These are phyloP conservation scores for Stephanodiscus minutulus DNA, from an alignment of 108 stramenopile species.

Conservation along the genomic window DNA sequence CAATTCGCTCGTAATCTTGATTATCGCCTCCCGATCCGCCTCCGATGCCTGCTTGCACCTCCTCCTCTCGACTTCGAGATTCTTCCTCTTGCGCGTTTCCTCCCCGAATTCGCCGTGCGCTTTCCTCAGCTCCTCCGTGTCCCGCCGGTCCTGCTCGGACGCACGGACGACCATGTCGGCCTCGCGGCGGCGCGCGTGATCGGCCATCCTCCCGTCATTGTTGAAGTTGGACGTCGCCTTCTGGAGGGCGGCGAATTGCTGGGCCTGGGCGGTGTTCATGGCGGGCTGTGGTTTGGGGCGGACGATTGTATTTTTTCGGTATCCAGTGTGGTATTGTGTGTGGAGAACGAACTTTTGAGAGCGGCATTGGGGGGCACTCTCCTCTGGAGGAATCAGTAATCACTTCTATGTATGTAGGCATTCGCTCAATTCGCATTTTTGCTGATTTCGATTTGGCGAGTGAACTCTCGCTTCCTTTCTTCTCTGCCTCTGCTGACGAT, in stretches of 20 bases:
- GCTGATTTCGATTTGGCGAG: too few relatives aligned
- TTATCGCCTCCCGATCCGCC: conserved; percentile 29
- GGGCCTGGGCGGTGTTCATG: conserved; percentile 26
- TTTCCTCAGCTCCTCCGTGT: conserved; percentile 23
- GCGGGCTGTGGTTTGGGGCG: too few relatives aligned
- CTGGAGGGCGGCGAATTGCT: conserved; percentile 38
- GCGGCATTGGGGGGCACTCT: too few relatives aligned
- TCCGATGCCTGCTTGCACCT: conserved; percentile 24
- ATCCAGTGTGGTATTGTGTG: too few relatives aligned
- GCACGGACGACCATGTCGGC: conserved; percentile 28
- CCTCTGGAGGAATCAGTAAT: too few relatives aligned
- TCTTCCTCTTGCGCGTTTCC: conserved; percentile 32
- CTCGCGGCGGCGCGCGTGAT: conserved; percentile 36
- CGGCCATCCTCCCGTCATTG: conserved; percentile 27
- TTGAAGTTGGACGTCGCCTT: conserved; percentile 23
- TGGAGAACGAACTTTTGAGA: too few relatives aligned
- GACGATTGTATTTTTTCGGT: too few relatives aligned
- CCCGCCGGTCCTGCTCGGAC: conserved; percentile 6
- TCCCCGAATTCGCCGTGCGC: conserved; percentile 33
- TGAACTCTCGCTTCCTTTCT: too few relatives aligned
- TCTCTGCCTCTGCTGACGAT: too few relatives aligned
- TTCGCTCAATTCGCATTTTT: too few relatives aligned
- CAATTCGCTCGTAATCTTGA: conserved; percentile 42
- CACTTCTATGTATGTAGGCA: too few relatives aligned
- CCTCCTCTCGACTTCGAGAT: conserved; percentile 15